phyloP scores from a whole-genome alignment of 129 eudicot genomes.

The Chrysanthemum seticuspe region DNA sequence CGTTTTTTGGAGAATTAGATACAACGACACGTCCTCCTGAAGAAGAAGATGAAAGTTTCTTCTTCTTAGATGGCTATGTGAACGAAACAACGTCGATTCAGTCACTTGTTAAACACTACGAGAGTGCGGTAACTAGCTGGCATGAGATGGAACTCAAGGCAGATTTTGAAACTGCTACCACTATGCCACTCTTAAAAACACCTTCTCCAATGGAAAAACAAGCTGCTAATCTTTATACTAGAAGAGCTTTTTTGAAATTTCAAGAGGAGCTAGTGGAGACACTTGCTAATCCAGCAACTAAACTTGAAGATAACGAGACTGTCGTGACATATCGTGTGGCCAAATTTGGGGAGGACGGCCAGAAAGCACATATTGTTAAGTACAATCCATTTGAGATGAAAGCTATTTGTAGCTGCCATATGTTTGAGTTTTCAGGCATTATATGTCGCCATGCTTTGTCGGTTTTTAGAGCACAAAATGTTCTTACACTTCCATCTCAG shows the following conservation, averaged over 20 bases:
- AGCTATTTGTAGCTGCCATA: conserved; percentile 66
- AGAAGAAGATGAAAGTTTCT: conserved; percentile 31
- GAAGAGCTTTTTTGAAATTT: conserved; percentile 58
- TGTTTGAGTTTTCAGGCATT: conserved; percentile 69
- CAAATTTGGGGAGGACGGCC: conserved; percentile 73
- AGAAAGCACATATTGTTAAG: conserved; percentile 52
- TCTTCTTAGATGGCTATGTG: conserved; percentile 47
- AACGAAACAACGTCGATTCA: conserved; percentile 47
- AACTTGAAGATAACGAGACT: conserved; percentile 50
- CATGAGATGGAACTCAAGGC: conserved; percentile 63
- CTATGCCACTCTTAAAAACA: conserved; percentile 59
- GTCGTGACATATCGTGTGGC: conserved; percentile 55
- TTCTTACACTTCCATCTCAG: conserved; percentile 66
- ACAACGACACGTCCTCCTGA: not conserved
- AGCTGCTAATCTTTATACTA: conserved; percentile 64
- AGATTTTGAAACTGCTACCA: conserved; percentile 55
- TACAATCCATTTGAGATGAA: conserved; percentile 51
- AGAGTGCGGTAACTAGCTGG: conserved; percentile 55
- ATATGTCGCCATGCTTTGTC: conserved; percentile 70
- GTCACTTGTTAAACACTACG: conserved; percentile 53
- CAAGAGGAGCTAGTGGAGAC: conserved; percentile 81
- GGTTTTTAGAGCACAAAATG: conserved; percentile 70
- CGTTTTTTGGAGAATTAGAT: conserved; percentile 66
- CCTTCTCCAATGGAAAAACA: conserved; percentile 95
- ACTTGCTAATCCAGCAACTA: conserved; percentile 68